A percentile compares a stretch with the other conserved stretches of the same genome.
Evolutionary conservation across 371 early-diverging fungal genomes (phyloP).

Genomic region (Mortierella sp.): DNA sequence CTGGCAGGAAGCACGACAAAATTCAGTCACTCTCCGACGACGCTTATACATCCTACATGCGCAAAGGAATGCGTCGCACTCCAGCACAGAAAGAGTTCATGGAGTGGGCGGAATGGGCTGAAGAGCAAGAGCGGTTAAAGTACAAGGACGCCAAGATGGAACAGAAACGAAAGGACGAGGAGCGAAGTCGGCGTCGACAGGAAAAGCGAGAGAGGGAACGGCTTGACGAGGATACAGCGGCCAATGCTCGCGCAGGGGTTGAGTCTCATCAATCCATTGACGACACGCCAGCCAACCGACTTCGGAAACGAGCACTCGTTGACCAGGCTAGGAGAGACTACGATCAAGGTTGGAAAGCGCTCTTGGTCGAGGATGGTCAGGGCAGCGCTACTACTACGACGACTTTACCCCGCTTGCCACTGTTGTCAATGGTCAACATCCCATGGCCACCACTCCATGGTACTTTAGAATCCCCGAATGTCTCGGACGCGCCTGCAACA

Average conservation of each 20-base stretch:
- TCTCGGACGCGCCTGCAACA: not conserved
- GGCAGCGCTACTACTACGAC: not conserved
- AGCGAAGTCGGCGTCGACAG: conserved; percentile 16
- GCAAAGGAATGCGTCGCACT: conserved; percentile 60
- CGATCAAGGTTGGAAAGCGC: conserved; percentile 26
- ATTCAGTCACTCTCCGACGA: conserved; percentile 23
- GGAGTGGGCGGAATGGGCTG: conserved; percentile 63
- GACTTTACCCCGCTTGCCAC: not conserved
- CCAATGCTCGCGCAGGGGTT: not conserved
- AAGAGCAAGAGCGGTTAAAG: conserved; percentile 26
- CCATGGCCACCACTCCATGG: conserved; percentile 37
- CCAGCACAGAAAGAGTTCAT: conserved; percentile 87
- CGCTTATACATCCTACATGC: conserved; percentile 42
- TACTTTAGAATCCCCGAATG: not conserved
- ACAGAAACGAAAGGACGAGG: conserved; percentile 29
- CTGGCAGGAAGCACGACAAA: conserved; percentile 7
- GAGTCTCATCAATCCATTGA: not conserved
- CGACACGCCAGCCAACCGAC: conserved; percentile 17
- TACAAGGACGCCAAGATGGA: conserved; percentile 14
- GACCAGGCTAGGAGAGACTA: conserved; percentile 21
- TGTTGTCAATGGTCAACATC: conserved; percentile 26
- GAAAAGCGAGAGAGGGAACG: conserved; percentile 25
- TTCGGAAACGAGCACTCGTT: conserved; percentile 22
- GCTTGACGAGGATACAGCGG: conserved; percentile 7
- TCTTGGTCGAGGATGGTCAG: conserved; percentile 1